These are phyloP conservation scores for Heimioporus retisporus DNA, from an alignment of 1,284 basidiomycete species.

Conservation along the genomic window DNA sequence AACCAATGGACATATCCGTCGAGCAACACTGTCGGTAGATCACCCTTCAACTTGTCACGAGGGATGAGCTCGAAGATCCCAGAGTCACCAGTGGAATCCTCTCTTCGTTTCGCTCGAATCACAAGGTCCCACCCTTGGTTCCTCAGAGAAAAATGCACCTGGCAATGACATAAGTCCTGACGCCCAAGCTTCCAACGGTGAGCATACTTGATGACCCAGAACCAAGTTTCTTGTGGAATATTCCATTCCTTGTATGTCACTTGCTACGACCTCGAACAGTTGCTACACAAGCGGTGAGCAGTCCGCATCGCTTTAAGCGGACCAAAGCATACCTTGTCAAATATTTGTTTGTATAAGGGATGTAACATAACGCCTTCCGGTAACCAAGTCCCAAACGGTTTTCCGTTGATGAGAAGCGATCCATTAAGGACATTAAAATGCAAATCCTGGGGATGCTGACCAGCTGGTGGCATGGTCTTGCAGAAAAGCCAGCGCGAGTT, in stretches of 20 bases:
- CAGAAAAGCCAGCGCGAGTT: conserved; percentile 22
- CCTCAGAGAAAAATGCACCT: conserved; percentile 1
- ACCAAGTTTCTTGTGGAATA: conserved; percentile 33
- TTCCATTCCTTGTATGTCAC: conserved; percentile 47
- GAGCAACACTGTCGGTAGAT: neutral
- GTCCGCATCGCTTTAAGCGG: too few species aligned
- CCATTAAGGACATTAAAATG: neutral
- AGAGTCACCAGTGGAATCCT: neutral
- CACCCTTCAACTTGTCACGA: neutral
- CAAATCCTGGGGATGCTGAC: neutral
- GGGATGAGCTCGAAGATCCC: neutral
- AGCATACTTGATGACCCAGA: conserved; percentile 31
- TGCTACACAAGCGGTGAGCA: conserved; percentile 24
- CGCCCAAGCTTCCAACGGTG: too few species aligned
- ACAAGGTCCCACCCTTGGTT: neutral
- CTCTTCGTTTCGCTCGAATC: neutral
- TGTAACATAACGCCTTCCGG: conserved; percentile 46
- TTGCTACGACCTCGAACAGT: conserved; percentile 50
- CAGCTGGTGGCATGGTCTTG: conserved; percentile 23
- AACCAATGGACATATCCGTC: neutral
- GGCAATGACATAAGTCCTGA: neutral
- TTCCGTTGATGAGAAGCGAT: conserved; percentile 38
- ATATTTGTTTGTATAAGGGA: conserved; percentile 45
- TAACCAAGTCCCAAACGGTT: conserved; percentile 47
- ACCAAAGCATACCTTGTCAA: conserved; percentile 33